These are phyloP conservation scores for Physaria fendleri DNA, from an alignment of 345 rosid genomes.

Conservation along the genomic window DNA sequence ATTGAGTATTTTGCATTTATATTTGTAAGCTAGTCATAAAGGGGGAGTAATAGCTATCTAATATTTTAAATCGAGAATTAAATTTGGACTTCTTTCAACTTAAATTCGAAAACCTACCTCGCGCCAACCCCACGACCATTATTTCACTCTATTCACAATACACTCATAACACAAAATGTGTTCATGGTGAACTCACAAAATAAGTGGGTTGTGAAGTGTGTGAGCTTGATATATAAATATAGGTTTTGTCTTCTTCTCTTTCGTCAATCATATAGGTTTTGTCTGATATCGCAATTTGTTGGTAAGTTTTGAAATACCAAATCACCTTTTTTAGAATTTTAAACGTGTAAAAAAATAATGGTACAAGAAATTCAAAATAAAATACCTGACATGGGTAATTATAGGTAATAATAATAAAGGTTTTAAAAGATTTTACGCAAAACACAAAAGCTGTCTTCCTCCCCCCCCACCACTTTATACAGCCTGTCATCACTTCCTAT, in stretches of 20 bases:
- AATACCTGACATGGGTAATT: slow-evolving; percentile 34
- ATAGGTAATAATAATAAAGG: slow-evolving; percentile 21
- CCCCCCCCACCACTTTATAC: slow-evolving; percentile 36
- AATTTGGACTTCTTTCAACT: slow-evolving; percentile 3
- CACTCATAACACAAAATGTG: neutral
- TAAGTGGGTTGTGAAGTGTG: neutral
- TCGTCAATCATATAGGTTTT: no score
- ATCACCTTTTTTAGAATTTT: neutral
- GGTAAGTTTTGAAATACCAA: no score
- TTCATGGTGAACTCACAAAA: neutral
- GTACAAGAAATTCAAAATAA: neutral
- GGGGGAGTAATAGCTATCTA: slow-evolving; percentile 2
- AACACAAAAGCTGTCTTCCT: slow-evolving; percentile 46
- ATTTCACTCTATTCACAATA: neutral
- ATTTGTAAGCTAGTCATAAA: slow-evolving; percentile 23
- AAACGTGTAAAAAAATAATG: neutral
- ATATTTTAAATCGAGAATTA: neutral
- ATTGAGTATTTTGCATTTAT: neutral
- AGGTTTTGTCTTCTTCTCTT: neutral
- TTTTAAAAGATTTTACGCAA: neutral
- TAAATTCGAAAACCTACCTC: slow-evolving; percentile 14
- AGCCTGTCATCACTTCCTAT: slow-evolving; percentile 51
- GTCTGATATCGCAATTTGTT: no score
- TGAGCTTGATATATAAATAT: neutral
- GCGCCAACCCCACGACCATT: slow-evolving; percentile 3